Conservation (phyloP, 2,329 filamentous ascomycete species). For the Aspergillus tanneri region DNA sequence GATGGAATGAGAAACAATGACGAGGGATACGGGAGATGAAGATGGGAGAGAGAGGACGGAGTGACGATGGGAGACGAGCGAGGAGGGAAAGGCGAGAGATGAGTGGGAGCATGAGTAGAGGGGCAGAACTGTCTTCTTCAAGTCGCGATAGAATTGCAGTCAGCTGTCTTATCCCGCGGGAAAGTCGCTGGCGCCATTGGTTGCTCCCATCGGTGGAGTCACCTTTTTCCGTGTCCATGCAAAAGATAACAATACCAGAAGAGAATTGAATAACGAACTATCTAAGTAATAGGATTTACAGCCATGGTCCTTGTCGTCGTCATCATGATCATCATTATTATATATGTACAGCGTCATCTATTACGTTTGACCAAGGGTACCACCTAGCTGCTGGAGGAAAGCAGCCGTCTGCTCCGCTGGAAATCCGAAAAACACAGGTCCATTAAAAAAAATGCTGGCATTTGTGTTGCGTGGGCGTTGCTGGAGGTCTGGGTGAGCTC, state of each 20-base stretch:
- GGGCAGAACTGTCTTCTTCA: not conserved
- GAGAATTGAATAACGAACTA: too few relatives aligned
- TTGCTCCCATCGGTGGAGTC: slow-evolving; percentile 1
- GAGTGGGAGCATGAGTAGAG: slow-evolving; percentile 24
- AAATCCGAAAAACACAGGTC: slow-evolving; percentile 92
- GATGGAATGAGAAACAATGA: slow-evolving; percentile 16
- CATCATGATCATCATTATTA: not conserved
- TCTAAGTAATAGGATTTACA: not conserved
- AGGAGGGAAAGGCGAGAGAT: slow-evolving; percentile 22
- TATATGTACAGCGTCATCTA: not conserved
- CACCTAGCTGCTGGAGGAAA: slow-evolving; percentile 62
- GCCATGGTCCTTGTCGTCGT: too few relatives aligned
- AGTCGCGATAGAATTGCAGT: not conserved
- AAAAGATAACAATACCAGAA: too few relatives aligned
- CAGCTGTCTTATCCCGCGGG: slow-evolving; percentile 20
- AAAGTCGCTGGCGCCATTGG: slow-evolving; percentile 12
- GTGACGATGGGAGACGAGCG: slow-evolving; percentile 16
- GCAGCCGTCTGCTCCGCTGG: slow-evolving; percentile 76
- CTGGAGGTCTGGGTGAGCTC: slow-evolving; percentile 7
- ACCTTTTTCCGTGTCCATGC: not conserved
- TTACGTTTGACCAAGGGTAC: slow-evolving; percentile 14
- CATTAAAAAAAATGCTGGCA: slow-evolving; percentile 82
- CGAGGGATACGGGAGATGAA: slow-evolving; percentile 12
- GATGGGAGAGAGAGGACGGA: slow-evolving; percentile 6
- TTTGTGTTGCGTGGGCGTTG: slow-evolving; percentile 16